Evolutionary conservation across 1,284 basidiomycete species (phyloP), one percentile per base, ranked within the genome.

Genomic region (Fistulina hepatica): DNA sequence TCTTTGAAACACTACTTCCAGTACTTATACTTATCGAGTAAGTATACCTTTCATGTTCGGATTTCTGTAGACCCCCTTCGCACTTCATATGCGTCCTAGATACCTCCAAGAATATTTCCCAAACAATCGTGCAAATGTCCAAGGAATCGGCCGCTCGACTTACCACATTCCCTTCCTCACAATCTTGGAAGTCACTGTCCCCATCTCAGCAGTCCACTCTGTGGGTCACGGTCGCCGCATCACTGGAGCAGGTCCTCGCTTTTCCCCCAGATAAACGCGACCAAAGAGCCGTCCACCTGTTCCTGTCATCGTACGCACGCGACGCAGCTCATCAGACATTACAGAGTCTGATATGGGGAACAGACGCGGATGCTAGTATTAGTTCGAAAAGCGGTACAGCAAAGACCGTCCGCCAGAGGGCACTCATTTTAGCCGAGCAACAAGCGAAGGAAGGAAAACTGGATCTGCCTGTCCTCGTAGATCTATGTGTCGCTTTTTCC

Each of bases 401-500:
- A 5, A 70, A 31, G 28, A 19, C 28, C 9, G 9, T 81, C 36
- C 63, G 60, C n/a, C 65, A 66, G 34, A 57, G 61, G n/a, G 62
- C 65, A 0, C 57, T 83, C n/a, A 47, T 65, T 6, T 65, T 83
- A 4, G 69, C 75, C 1, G 70, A 75, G 46, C 69, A 64, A 32
- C 49, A 76, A 9, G 67, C 65, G 5, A 55, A 60, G 10, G 31
- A 53, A 8, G 49, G 58, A 3, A 61, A 59, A 7, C 53, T 81
- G 6, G 69, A 73, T 40, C 51, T 70, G 4, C 64, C 65, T 42
- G 68, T 63, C 0, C 56, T 84, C 3, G 56, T 83, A 8, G 79
- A 83, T 56, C 61, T 84, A 9, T 59, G 70, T 12, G 64, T 82
- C 35, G 63, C 66, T 2, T 81, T 78, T 49, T 61, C 56, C 7